phyloP scores from a whole-genome alignment of 306 rosid species.

The Vigna nakashimae region DNA sequence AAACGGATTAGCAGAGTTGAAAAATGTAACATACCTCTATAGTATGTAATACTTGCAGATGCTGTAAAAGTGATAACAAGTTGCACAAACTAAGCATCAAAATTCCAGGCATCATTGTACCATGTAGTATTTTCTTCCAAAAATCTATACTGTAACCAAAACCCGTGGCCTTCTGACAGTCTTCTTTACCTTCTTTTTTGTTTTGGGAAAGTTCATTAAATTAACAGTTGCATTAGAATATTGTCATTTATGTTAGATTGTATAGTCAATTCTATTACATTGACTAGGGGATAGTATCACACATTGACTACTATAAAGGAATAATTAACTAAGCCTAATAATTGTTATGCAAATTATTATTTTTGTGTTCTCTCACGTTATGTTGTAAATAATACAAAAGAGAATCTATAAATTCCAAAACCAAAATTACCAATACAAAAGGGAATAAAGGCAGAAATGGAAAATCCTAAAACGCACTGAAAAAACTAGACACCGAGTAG shows the following conservation, averaged over 20 bases:
- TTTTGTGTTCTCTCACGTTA: not conserved
- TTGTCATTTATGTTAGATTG: not conserved
- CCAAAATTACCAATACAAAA: not conserved
- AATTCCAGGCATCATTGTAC: not conserved
- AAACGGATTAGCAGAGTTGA: not conserved
- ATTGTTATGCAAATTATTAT: not conserved
- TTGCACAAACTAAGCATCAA: not conserved
- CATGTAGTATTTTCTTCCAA: not conserved
- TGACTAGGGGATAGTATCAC: not conserved
- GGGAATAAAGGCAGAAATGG: slow-evolving; percentile 4
- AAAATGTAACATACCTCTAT: not conserved
- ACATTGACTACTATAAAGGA: not conserved
- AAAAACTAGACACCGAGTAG: slow-evolving; percentile 10
- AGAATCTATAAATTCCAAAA: not conserved
- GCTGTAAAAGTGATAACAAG: not conserved
- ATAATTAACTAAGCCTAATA: not conserved
- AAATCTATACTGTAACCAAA: slow-evolving; percentile 16
- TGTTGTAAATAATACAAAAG: not conserved
- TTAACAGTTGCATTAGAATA: not conserved
- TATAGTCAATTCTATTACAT: not conserved
- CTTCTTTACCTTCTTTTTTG: not conserved
- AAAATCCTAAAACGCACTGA: not conserved
- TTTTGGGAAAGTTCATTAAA: not conserved
- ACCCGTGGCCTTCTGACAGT: not conserved
- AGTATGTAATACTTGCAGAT: not conserved